These are phyloP conservation scores for Pelagomonas calceolata DNA, from an alignment of 108 stramenopile genomes.

Conservation along the genomic window DNA sequence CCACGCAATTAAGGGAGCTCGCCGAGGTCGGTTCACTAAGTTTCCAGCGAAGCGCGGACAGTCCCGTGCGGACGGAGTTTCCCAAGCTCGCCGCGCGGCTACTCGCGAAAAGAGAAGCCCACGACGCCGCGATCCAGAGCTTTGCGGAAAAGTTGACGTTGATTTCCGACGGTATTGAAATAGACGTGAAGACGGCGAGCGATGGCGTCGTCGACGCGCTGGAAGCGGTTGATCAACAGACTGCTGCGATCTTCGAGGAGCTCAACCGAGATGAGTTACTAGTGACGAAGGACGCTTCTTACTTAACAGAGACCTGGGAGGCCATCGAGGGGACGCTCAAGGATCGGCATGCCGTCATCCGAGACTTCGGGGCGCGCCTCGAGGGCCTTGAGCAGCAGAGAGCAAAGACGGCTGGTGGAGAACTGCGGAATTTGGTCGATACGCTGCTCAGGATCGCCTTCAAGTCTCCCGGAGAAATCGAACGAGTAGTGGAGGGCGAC, in stretches of 20 bases:
- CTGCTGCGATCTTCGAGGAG: conserved; percentile 7
- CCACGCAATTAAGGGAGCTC: not conserved
- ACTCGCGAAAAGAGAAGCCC: conserved; percentile 6
- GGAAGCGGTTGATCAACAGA: conserved; percentile 16
- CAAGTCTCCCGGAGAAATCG: conserved; percentile 36
- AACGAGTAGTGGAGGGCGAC: conserved; percentile 33
- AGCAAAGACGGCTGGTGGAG: conserved; percentile 15
- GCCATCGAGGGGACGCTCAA: conserved; percentile 17
- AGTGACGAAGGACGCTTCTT: conserved; percentile 15
- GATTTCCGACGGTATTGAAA: conserved; percentile 22
- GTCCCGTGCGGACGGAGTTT: not conserved
- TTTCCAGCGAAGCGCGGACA: not conserved
- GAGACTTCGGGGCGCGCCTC: conserved; percentile 17
- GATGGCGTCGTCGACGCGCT: conserved; percentile 6
- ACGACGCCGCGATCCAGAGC: conserved; percentile 11
- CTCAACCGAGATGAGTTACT: conserved; percentile 18
- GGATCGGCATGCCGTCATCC: conserved; percentile 10
- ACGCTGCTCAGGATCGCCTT: conserved; percentile 26
- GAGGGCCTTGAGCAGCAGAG: conserved; percentile 26
- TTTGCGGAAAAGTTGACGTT: conserved; percentile 10
- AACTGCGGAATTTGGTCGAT: conserved; percentile 34
- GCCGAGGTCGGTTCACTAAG: not conserved
- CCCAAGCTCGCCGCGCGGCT: not conserved
- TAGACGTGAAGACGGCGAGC: conserved; percentile 12
- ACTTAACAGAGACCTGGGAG: conserved; percentile 22